Conservation (phyloP, 495 filamentous ascomycete genomes). For the Daldinia childiae region DNA sequence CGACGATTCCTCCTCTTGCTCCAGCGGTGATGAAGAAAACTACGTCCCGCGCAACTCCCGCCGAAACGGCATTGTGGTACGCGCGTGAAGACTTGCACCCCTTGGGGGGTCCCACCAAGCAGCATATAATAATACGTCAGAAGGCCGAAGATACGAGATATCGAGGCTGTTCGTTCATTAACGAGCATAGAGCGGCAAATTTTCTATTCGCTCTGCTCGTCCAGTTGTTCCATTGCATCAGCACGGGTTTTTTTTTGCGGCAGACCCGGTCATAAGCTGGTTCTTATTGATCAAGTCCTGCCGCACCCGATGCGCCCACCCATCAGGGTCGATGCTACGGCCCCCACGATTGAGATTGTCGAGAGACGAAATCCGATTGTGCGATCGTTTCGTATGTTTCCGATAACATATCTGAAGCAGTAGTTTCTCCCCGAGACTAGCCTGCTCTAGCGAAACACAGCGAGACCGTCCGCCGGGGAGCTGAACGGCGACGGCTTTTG, state of each 20-base stretch:
- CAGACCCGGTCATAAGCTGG: slow-evolving; percentile 41
- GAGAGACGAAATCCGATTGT: slow-evolving; percentile 29
- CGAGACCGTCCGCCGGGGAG: slow-evolving; percentile 30
- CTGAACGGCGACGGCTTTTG: slow-evolving; percentile 30
- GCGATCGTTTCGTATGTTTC: slow-evolving; percentile 50
- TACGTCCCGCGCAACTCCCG: slow-evolving; percentile 69
- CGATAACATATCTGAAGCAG: slow-evolving; percentile 33
- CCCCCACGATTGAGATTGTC: slow-evolving; percentile 41
- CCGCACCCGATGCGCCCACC: slow-evolving; percentile 42
- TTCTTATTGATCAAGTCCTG: slow-evolving; percentile 33
- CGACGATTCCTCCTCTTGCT: slow-evolving; percentile 64
- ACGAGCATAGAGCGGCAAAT: slow-evolving; percentile 32
- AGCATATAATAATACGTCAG: slow-evolving; percentile 42
- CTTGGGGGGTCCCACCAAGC: slow-evolving; percentile 46
- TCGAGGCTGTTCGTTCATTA: slow-evolving; percentile 49
- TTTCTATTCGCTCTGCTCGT: slow-evolving; percentile 33
- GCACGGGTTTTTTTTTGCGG: slow-evolving; percentile 37
- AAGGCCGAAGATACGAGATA: slow-evolving; percentile 44
- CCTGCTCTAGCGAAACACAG: slow-evolving; percentile 40
- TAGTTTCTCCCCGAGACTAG: slow-evolving; percentile 12
- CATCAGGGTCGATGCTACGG: slow-evolving; percentile 51
- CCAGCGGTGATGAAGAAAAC: slow-evolving; percentile 62
- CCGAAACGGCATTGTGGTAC: slow-evolving; percentile 81
- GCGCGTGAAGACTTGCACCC: slow-evolving; percentile 48
- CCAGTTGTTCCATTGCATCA: slow-evolving; percentile 48